Conservation (phyloP, 768 basidiomycete genomes). For the Galerina marginata region DNA sequence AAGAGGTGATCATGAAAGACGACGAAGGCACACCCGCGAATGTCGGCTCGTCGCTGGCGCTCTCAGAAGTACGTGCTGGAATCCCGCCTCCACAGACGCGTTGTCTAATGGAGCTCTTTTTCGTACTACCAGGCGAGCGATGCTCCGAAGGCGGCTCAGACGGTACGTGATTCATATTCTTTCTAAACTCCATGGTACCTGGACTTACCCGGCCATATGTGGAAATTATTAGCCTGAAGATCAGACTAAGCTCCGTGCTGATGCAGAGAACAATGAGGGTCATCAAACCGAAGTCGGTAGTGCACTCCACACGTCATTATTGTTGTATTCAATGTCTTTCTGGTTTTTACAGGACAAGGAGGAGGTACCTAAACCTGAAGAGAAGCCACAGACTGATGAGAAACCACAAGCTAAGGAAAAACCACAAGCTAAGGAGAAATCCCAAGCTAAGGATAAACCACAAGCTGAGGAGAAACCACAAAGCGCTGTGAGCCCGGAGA, state of each 20-base stretch:
- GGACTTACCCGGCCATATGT: background rate
- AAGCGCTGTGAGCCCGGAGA: no score
- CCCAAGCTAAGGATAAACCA: no score
- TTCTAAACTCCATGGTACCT: background rate
- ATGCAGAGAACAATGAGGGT: constrained; percentile 11
- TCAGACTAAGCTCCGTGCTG: constrained; percentile 5
- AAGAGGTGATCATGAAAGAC: constrained; percentile 39
- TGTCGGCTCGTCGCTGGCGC: constrained; percentile 36
- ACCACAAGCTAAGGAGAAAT: no score
- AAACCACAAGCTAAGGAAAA: no score
- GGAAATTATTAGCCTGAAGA: constrained; percentile 14
- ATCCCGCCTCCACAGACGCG: background rate
- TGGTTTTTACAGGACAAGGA: background rate
- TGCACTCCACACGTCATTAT: background rate
- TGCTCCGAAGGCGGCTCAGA: constrained; percentile 31
- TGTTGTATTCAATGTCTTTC: background rate
- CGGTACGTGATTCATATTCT: constrained; percentile 23
- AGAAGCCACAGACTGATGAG: no score
- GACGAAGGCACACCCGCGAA: constrained; percentile 46
- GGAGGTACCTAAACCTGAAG: no score
- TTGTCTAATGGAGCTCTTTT: background rate
- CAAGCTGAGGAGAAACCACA: no score
- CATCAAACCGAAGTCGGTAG: constrained; percentile 2
- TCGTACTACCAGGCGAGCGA: constrained; percentile 27
- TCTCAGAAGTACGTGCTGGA: constrained; percentile 34